Conservation (phyloP, 768 basidiomycete species). For the Trametes cingulata region DNA sequence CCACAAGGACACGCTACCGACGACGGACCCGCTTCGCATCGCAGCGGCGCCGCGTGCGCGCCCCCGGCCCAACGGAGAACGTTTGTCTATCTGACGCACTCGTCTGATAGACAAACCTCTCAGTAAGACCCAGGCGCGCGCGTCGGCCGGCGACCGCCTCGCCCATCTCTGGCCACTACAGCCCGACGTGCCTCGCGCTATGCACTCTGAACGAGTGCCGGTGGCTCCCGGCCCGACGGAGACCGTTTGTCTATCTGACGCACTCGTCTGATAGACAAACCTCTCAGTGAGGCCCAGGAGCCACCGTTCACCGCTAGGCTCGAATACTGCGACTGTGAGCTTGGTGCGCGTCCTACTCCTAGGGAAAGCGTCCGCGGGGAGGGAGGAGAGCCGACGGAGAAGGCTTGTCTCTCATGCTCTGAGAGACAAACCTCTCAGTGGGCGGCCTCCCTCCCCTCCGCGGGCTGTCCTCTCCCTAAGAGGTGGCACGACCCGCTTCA, state of each 20-base stretch:
- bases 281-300: constrained; percentile 3
- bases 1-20: too few relatives aligned
- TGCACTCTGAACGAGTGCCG: too few relatives aligned
- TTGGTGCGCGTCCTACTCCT: not conserved
- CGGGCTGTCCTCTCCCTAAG: too few relatives aligned
- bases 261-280: constrained; percentile 6
- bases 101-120: not conserved
- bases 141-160: too few relatives aligned
- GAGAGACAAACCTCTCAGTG: not conserved
- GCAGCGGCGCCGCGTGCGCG: not conserved
- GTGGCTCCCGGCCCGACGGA: constrained; percentile 1
- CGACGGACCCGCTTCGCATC: constrained; percentile 46
- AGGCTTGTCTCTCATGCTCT: not conserved
- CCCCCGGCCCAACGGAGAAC: constrained; percentile 2
- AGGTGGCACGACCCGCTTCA: too few relatives aligned
- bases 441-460: not conserved
- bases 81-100: not conserved
- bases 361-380: not conserved
- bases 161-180: too few relatives aligned
- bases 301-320: not conserved
- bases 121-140: not conserved
- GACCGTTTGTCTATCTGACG: not conserved
- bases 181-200: not conserved
- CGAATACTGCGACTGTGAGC: too few relatives aligned
- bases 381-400: not conserved